Evolutionary conservation across 306 rosid genomes (phyloP), one percentile per base, ranked within the genome.

Genomic region (Rosa lucieae): DNA sequence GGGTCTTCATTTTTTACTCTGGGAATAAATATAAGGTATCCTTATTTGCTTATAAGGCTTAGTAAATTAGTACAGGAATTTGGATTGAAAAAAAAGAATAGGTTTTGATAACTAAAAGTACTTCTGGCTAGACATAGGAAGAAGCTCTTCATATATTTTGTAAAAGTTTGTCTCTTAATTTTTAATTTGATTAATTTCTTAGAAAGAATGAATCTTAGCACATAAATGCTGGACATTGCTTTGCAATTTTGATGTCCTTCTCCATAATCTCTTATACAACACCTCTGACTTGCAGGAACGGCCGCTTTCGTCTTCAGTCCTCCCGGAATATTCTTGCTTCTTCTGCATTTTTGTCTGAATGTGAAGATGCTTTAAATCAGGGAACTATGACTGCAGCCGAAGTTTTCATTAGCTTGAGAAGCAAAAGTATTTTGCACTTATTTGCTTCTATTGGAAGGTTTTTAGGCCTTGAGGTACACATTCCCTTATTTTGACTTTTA

Each of bases 301-400:
- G 99, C 40, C 90, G 93, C 23, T 95, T 93, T 88, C 96, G 89
- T 85, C 98, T 96, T 80, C 96, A 87, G 78, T 90, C 99, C 67
- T 87, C 96, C 61, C 91, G 78, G 80, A 88, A 89, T 84, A 85
- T 89, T 81, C 86, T 91, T 82, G 89, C 80, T 65, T 77, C 92
- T 73, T 81, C 85, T 0, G 89, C 89, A 51, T 63, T 35, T 35
- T 62, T 93, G 87, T 78, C 75, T 77, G 98, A 96, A 88, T 93
- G 88, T 85, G 99, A 96, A 88, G 98, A 96, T 65, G 97, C 97
- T 76, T 84, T 96, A 78, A 96, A 96, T 85, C 99, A 91, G 81
- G 98, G 98, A 87, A 91, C 88, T 35, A 87, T 88, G 89, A 84
- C 84, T 81, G 98, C 98, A 12, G 94, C 92, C 37, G 99, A 93